Conservation (phyloP, 371 early-diverging fungal genomes). For the Rhizopus microsporus region DNA sequence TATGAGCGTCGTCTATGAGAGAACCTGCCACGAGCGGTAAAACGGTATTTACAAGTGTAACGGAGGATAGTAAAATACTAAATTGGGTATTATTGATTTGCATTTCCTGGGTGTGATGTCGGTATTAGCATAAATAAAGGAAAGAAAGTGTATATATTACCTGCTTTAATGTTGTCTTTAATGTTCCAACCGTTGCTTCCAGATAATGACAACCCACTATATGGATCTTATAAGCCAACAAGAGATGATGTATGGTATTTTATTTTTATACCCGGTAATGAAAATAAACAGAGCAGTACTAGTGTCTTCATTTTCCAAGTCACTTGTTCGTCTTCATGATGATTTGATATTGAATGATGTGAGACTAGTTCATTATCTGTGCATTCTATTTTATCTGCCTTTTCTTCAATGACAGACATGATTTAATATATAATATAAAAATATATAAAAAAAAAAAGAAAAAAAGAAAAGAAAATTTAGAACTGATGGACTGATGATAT, state of each 20-base stretch:
- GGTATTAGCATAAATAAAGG: background rate
- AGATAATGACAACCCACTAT: conserved; percentile 46
- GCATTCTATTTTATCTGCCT: background rate
- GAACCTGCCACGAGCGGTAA: conserved; percentile 68
- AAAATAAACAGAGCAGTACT: conserved; percentile 22
- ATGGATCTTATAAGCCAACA: conserved; percentile 27
- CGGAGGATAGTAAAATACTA: conserved; percentile 69
- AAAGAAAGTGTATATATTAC: conserved; percentile 25
- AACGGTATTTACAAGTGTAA: conserved; percentile 70
- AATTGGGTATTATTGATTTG: conserved; percentile 71
- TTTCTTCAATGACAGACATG: background rate
- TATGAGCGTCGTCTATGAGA: conserved; percentile 46
- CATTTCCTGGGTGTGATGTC: conserved; percentile 30
- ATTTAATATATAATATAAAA: background rate
- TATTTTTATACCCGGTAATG: conserved; percentile 49
- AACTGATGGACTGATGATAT: background rate
- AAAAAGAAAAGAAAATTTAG: background rate
- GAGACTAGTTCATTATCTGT: background rate
- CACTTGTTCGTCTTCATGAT: conserved; percentile 5
- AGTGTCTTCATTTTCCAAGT: conserved; percentile 24
- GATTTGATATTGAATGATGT: conserved; percentile 8
- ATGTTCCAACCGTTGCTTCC: conserved; percentile 45
- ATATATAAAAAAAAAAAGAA: conserved; percentile 4
- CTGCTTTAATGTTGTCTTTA: conserved; percentile 39
- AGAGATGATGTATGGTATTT: conserved; percentile 81